Evolutionary conservation across 1,284 basidiomycete species (phyloP).

Genomic region (Psilocybe mexicana): DNA sequence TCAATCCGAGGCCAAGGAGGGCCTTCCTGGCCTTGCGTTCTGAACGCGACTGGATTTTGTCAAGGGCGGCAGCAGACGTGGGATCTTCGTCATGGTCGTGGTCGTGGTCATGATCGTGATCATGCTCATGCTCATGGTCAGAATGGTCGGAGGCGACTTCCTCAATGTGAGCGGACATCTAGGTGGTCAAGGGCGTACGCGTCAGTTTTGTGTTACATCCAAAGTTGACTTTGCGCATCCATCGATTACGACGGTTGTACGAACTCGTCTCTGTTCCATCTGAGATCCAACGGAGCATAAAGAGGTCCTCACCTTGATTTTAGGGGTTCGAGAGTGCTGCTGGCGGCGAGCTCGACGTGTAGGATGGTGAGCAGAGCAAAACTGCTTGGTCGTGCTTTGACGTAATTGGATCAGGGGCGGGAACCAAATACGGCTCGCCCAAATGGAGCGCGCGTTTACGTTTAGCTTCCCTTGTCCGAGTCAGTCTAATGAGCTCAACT

Average conservation of each 20-base stretch:
- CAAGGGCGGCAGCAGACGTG: conserved; percentile 80
- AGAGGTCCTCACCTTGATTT: conserved; percentile 27
- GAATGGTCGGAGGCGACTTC: conserved; percentile 80
- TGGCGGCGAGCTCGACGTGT: conserved; percentile 36
- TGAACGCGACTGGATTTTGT: conserved; percentile 91
- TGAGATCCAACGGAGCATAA: conserved; percentile 12
- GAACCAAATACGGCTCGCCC: conserved; percentile 21
- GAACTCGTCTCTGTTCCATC: conserved; percentile 2
- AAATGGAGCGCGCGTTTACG: conserved; percentile 8
- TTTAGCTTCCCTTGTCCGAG: neutral
- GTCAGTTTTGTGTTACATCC: conserved; percentile 23
- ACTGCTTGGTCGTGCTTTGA: conserved; percentile 27
- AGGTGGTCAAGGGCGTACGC: conserved; percentile 13
- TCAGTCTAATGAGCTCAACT: conserved; percentile 12
- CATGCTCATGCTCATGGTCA: conserved; percentile 58
- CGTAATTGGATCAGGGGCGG: conserved; percentile 24
- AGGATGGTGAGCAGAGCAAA: conserved; percentile 26
- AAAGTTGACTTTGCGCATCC: conserved; percentile 23
- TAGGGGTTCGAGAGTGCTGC: conserved; percentile 21
- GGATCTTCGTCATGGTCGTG: conserved; percentile 75
- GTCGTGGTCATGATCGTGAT: conserved; percentile 55
- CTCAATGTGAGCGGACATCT: conserved; percentile 84
- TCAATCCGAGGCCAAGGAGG: conserved; percentile 84
- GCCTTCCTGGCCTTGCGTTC: conserved; percentile 93
- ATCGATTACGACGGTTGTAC: conserved; percentile 16